A percentile compares a stretch with the other conserved stretches of the same genome.
Evolutionary conservation across 441 rosid species (phyloP).

Genomic region (Lepidium campestre): DNA sequence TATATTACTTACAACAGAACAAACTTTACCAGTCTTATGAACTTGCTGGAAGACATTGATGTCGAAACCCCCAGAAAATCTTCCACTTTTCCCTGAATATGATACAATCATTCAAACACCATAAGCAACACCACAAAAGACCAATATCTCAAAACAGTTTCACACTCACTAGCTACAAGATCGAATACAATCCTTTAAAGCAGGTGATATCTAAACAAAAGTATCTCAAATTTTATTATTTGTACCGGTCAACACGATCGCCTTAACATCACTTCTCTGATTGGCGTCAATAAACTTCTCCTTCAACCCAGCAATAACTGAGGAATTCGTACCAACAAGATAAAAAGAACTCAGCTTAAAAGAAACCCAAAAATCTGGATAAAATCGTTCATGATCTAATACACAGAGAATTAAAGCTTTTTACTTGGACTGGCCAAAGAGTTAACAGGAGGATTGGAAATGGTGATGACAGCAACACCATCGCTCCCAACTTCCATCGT

Average conservation of each 20-base stretch:
- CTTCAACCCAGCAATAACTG: slow-evolving; percentile 71
- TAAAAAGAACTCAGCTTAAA: not conserved
- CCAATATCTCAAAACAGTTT: not conserved
- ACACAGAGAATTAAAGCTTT: not conserved
- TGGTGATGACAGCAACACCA: slow-evolving; percentile 84
- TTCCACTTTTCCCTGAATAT: slow-evolving; percentile 68
- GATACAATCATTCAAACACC: not conserved
- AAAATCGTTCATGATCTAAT: not conserved
- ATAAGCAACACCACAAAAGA: not conserved
- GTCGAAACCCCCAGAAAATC: slow-evolving; percentile 92
- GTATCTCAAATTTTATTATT: not conserved
- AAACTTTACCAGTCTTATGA: slow-evolving; percentile 56
- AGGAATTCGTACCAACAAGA: not conserved
- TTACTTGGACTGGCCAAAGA: slow-evolving; percentile 74
- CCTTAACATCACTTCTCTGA: slow-evolving; percentile 67
- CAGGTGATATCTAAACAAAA: not conserved
- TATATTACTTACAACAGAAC: not conserved
- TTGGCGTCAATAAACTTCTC: slow-evolving; percentile 65
- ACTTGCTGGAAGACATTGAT: slow-evolving; percentile 72
- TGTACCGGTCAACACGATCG: slow-evolving; percentile 83
- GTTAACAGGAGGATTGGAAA: slow-evolving; percentile 88
- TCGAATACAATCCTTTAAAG: not conserved
- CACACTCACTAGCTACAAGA: not conserved
- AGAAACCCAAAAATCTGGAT: not conserved
- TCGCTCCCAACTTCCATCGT: slow-evolving; percentile 73